Evolutionary conservation across 192 early-diverging fungal species (phyloP), one percentile per base, ranked within the genome.

Genomic region (Backusella macrospora): DNA sequence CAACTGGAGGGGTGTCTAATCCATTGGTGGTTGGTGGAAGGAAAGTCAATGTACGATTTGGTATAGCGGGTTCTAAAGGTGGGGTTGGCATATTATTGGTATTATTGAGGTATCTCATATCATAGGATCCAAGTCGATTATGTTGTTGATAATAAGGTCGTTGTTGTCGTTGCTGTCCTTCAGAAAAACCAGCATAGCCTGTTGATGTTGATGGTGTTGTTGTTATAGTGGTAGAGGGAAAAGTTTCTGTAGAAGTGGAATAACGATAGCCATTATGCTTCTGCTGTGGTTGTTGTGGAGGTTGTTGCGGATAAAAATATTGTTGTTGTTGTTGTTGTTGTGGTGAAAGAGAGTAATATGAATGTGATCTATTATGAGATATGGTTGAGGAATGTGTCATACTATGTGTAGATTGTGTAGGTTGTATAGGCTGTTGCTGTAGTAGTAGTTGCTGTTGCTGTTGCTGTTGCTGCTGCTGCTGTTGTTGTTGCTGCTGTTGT

Each of bases 31-130:
- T 15, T 65, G 63, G 4, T 16, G 29, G 7, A 15, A 38, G 40
- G 18, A 66, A 66, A 3, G n/a, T 66, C 16, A 66, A 40, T 66
- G 65, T 66, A n/a, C 40, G 65, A 4, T 21, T 66, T 1, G 65
- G 65, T 43, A 66, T 38, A 42, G 37, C 39, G 2, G 65, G 18
- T 40, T 66, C 65, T 10, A 21, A 42, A 43, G 18, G 15, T 43
- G 18, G 65, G 15, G 63, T 34, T 8, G 38, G 29, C 8, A 39
- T 18, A 26, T 21, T 59, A 26, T 23, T 18, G 12, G 13, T 59
- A 26, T 9, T 23, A 52, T 23, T 52, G 29, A 6, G 62, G 3
- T 37, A 39, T 43, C 37, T 66, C 21, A 18, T 18, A 10, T 66
- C 65, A 21, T 66, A n/a, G 1, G 65, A 66, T 12, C 65, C 65